Conservation (phyloP, 805 yeast species). For the Ogataea parapolymorpha region DNA sequence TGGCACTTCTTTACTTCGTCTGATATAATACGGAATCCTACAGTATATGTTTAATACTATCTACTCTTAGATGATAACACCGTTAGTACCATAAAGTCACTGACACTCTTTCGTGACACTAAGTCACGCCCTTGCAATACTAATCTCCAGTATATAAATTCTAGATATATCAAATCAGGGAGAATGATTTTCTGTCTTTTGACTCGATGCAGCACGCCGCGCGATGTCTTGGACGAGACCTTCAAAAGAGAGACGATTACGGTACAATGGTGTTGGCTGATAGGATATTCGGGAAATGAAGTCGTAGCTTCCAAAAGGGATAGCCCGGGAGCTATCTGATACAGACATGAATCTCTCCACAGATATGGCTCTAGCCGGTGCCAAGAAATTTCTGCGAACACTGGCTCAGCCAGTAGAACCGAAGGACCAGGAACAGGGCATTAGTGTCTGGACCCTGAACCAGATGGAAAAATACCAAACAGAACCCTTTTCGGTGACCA, state of each 20-base stretch:
- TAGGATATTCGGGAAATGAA: slow-evolving; percentile 81
- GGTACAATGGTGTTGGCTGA: slow-evolving; percentile 99
- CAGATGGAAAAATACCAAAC: slow-evolving; percentile 62
- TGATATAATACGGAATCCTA: too few species aligned
- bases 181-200: slow-evolving; percentile 91
- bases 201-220: slow-evolving; percentile 99
- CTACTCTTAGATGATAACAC: too few species aligned
- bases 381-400: slow-evolving; percentile 79
- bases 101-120: too few species aligned
- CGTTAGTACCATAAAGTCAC: too few species aligned
- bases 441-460: slow-evolving; percentile 84
- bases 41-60: too few species aligned
- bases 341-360: too few species aligned
- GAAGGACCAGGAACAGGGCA: slow-evolving; percentile 84
- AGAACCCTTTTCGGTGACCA: slow-evolving; percentile 31
- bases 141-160: background rate
- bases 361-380: too few species aligned
- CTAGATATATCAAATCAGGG: slow-evolving; percentile 68
- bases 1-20: slow-evolving; percentile 1
- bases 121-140: background rate
- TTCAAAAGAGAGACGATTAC: slow-evolving; percentile 97
- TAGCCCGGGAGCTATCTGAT: slow-evolving; percentile 32
- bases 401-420: slow-evolving; percentile 93
- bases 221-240: slow-evolving; percentile 97
- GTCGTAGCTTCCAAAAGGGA: slow-evolving; percentile 93